Percentiles rank a stretch among this genome's conserved stretches.
These are phyloP conservation scores for Basipetospora chlamydospora DNA, from an alignment of 2,329 filamentous ascomycete species.

Conservation along the genomic window DNA sequence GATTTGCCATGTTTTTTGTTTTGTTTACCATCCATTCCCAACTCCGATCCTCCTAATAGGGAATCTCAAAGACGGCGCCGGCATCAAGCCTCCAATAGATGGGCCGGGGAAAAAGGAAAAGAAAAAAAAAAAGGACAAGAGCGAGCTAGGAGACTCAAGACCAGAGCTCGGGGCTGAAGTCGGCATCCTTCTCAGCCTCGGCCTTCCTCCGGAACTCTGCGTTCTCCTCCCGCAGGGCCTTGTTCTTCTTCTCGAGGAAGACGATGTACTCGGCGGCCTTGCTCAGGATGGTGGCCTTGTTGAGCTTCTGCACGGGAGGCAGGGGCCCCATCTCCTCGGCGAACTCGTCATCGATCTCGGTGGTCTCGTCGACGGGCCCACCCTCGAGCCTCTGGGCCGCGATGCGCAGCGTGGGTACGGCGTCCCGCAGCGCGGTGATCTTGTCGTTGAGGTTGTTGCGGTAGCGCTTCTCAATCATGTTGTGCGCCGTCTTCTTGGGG, in stretches of 20 bases:
- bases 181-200: too few relatives aligned
- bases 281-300: conserved; percentile 27
- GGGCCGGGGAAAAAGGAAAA: too few relatives aligned
- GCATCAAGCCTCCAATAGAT: too few relatives aligned
- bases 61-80: too few relatives aligned
- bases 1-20: too few relatives aligned
- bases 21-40: too few relatives aligned
- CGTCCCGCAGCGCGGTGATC: conserved; percentile 60
- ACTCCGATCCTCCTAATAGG: too few relatives aligned
- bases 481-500: conserved; percentile 67
- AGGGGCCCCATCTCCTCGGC: conserved; percentile 16
- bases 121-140: too few relatives aligned
- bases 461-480: conserved; percentile 76
- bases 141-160: too few relatives aligned
- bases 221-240: conserved; percentile 17
- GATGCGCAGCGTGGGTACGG: conserved; percentile 37
- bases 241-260: conserved; percentile 21
- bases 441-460: conserved; percentile 75
- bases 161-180: too few relatives aligned
- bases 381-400: conserved; percentile 12
- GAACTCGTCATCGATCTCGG: conserved; percentile 9
- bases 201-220: too few relatives aligned
- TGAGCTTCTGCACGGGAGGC: conserved; percentile 22
- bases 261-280: conserved; percentile 24
- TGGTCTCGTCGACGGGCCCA: conserved; percentile 9